These are phyloP conservation scores for Podila clonocystis DNA, from an alignment of 192 early-diverging fungal genomes.

Conservation along the genomic window DNA sequence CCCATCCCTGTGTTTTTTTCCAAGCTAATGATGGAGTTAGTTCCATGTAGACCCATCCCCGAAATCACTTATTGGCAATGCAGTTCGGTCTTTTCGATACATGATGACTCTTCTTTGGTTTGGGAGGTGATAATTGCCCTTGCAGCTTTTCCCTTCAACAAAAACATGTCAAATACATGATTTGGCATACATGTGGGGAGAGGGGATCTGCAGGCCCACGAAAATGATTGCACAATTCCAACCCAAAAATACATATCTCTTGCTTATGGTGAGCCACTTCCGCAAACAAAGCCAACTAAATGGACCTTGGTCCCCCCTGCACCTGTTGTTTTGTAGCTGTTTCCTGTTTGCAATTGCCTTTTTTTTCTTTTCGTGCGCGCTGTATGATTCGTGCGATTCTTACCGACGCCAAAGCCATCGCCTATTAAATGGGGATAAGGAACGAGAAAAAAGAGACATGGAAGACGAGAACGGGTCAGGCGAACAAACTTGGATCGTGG, in stretches of 20 bases:
- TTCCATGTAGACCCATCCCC: background rate
- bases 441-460: background rate
- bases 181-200: too few relatives aligned
- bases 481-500: background rate
- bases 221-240: too few relatives aligned
- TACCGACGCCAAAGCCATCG: slow-evolving; percentile 85
- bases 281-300: too few relatives aligned
- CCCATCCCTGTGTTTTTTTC: background rate
- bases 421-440: slow-evolving; percentile 36
- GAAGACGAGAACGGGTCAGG: background rate
- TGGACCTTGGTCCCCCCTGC: too few relatives aligned
- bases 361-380: background rate
- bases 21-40: slow-evolving; percentile 1
- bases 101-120: background rate
- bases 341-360: background rate
- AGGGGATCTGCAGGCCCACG: too few relatives aligned
- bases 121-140: background rate
- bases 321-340: too few relatives aligned
- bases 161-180: too few relatives aligned
- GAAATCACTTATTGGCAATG: background rate
- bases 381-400: slow-evolving; percentile 13
- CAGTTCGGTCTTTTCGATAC: background rate
- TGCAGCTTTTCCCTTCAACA: too few relatives aligned
- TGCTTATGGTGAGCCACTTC: too few relatives aligned
- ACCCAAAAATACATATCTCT: too few relatives aligned